These are phyloP conservation scores for Erigeron canadensis DNA, from an alignment of 129 eudicot species.

Conservation along the genomic window DNA sequence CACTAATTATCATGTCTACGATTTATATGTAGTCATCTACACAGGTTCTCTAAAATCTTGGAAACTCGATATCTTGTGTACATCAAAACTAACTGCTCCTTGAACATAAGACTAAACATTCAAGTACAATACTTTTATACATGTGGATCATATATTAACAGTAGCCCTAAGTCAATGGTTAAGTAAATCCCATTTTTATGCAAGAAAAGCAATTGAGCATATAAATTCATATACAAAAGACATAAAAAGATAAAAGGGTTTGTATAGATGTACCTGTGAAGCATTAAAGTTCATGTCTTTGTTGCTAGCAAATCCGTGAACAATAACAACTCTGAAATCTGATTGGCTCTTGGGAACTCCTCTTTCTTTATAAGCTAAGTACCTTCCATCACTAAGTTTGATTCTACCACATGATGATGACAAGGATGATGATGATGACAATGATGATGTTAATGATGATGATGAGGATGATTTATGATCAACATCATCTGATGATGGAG, in stretches of 20 bases:
- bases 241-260: constrained; percentile 13
- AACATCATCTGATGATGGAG: constrained; percentile 24
- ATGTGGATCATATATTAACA: too few species aligned
- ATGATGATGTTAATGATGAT: constrained; percentile 9
- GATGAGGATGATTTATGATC: constrained; percentile 28
- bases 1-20: not conserved
- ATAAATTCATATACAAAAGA: constrained; percentile 17
- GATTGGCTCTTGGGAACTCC: constrained; percentile 80
- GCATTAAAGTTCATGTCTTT: constrained; percentile 88
- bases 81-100: too few species aligned
- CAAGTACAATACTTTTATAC: too few species aligned
- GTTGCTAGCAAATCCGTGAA: constrained; percentile 93
- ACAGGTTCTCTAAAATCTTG: constrained; percentile 8
- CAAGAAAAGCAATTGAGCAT: not conserved
- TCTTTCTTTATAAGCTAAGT: constrained; percentile 70
- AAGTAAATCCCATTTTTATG: not conserved
- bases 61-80: constrained; percentile 1
- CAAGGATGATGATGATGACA: constrained; percentile 13
- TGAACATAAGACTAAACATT: too few species aligned
- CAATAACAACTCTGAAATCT: constrained; percentile 61
- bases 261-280: constrained; percentile 56
- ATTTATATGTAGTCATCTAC: not conserved
- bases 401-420: constrained; percentile 35
- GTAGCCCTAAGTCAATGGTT: too few species aligned
- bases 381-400: constrained; percentile 88